Evolutionary conservation across 495 filamentous ascomycete genomes (phyloP).

Genomic region (Aspergillus egyptiacus): DNA sequence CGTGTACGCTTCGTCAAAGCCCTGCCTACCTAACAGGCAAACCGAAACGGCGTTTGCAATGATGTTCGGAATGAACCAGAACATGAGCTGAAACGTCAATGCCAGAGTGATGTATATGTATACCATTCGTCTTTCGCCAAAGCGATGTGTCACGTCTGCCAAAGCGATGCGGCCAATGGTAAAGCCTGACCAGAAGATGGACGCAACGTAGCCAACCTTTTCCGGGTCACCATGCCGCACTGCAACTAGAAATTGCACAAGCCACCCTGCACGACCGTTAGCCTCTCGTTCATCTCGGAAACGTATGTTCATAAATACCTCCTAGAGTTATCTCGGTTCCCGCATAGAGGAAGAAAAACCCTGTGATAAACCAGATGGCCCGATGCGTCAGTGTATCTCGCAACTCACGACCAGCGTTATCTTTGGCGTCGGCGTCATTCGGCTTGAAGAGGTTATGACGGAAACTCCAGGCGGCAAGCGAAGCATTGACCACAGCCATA

Average conservation of each 20-base stretch:
- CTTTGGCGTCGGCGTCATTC: slow-evolving; percentile 18
- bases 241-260: slow-evolving; percentile 60
- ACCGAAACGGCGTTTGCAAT: slow-evolving; percentile 59
- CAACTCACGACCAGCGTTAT: slow-evolving; percentile 18
- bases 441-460: slow-evolving; percentile 20
- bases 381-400: slow-evolving; percentile 16
- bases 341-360: slow-evolving; percentile 47
- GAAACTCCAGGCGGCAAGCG: slow-evolving; percentile 18
- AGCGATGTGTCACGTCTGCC: slow-evolving; percentile 48
- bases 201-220: slow-evolving; percentile 65
- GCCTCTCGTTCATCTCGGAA: not conserved
- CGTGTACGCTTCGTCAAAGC: not conserved
- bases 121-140: slow-evolving; percentile 46
- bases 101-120: slow-evolving; percentile 39
- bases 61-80: slow-evolving; percentile 48
- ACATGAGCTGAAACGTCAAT: slow-evolving; percentile 44
- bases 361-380: slow-evolving; percentile 42
- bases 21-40: slow-evolving; percentile 52
- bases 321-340: slow-evolving; percentile 41
- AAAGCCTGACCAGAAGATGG: slow-evolving; percentile 69
- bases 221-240: slow-evolving; percentile 52
- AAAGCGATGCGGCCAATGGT: slow-evolving; percentile 51
- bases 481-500: slow-evolving; percentile 16
- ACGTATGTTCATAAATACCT: no score
- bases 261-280: slow-evolving; percentile 47